A percentile compares a stretch with the other conserved stretches of the same genome.
Conservation (phyloP, 306 rosid species). For the Acacia melanoxylon region DNA sequence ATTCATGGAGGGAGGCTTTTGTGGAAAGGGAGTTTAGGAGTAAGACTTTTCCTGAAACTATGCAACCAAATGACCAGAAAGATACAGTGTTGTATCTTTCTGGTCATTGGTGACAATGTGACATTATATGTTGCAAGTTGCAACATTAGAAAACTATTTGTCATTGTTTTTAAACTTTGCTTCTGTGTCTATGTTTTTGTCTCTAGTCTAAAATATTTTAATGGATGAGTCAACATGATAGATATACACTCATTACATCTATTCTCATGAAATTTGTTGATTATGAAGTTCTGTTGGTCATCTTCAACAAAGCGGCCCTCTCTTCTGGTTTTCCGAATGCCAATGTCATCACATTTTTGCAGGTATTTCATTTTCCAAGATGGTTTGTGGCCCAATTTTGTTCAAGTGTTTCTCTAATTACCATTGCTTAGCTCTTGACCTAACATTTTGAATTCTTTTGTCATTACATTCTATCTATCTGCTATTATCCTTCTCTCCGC, state of each 20-base stretch:
- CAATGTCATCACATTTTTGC: constrained; percentile 64
- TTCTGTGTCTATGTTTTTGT: not conserved
- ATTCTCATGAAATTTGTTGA: constrained; percentile 13
- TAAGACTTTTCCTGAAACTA: no score
- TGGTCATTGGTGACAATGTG: not conserved
- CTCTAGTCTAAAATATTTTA: not conserved
- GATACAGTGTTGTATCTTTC: not conserved
- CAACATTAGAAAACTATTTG: not conserved
- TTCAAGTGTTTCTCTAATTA: not conserved
- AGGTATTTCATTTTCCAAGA: constrained; percentile 49
- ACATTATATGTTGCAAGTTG: not conserved
- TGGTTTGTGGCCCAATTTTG: constrained; percentile 1
- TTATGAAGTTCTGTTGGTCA: constrained; percentile 61
- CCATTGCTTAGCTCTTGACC: not conserved
- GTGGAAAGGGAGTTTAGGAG: no score
- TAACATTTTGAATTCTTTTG: not conserved
- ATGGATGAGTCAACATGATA: not conserved
- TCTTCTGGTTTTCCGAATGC: constrained; percentile 59
- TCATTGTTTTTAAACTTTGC: not conserved
- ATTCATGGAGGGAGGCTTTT: no score
- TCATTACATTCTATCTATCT: not conserved
- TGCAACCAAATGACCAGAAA: no score
- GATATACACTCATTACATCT: not conserved
- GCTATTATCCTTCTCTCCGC: not conserved
- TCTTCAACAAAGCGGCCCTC: constrained; percentile 83